Conservation (phyloP, 2,329 filamentous ascomycete species). For the Epichloe aotearoae region DNA sequence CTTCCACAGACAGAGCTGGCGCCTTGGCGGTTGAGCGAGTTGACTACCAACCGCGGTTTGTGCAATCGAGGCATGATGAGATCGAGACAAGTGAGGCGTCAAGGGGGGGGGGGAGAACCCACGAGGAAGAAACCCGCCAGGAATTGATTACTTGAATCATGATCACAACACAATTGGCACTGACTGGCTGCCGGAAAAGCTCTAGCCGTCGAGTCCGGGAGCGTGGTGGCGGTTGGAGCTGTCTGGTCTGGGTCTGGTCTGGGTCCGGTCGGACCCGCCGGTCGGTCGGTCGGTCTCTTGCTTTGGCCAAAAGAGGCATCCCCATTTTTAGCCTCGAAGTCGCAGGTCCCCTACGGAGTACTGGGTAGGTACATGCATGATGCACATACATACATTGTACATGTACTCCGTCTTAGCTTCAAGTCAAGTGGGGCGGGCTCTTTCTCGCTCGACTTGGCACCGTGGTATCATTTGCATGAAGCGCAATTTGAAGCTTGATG, state of each 20-base stretch:
- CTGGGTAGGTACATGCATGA: background rate
- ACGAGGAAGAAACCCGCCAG: background rate
- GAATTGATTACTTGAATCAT: background rate
- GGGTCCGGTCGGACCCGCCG: conserved; percentile 3
- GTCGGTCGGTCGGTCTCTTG: background rate
- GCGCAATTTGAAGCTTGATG: too few relatives aligned
- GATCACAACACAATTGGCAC: background rate
- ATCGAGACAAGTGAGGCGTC: background rate
- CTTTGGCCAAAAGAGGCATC: conserved; percentile 3
- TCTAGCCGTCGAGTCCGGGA: conserved; percentile 1
- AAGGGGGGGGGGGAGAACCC: too few relatives aligned
- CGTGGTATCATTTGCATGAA: too few relatives aligned
- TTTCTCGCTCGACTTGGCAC: too few relatives aligned
- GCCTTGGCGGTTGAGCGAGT: background rate
- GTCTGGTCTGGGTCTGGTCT: background rate
- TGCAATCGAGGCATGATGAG: background rate
- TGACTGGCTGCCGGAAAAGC: conserved; percentile 3
- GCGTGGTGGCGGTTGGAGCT: conserved; percentile 2
- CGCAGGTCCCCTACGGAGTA: background rate
- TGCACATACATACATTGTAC: background rate
- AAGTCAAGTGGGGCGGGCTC: too few relatives aligned
- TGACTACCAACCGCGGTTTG: background rate
- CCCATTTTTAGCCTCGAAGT: background rate
- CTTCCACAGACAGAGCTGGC: too few relatives aligned
- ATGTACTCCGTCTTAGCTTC: too few relatives aligned